Percentiles rank a stretch among this genome's conserved stretches.
phyloP scores from a whole-genome alignment of 192 early-diverging fungal genomes.

The Thamnidium elegans region DNA sequence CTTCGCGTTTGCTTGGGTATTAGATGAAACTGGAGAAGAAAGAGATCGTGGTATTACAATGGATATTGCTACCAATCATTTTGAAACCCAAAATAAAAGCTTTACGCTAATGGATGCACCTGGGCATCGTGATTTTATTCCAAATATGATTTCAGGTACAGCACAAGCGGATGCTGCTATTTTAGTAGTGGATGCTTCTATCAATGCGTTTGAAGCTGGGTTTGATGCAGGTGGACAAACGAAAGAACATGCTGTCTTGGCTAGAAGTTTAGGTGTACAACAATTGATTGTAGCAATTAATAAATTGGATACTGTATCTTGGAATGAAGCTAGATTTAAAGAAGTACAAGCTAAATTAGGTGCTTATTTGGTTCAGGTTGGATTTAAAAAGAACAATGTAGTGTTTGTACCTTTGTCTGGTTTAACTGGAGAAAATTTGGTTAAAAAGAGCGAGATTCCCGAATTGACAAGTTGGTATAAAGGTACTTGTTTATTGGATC shows the following conservation, averaged over 20 bases:
- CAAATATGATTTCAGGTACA: constrained; percentile 98
- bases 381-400: constrained; percentile 74
- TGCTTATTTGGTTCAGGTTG: constrained; percentile 72
- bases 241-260: constrained; percentile 89
- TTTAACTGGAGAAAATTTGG: constrained; percentile 85
- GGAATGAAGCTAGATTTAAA: constrained; percentile 76
- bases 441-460: constrained; percentile 39
- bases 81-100: constrained; percentile 71
- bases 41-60: constrained; percentile 90
- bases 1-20: constrained; percentile 96
- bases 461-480: constrained; percentile 70
- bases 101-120: constrained; percentile 96
- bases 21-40: constrained; percentile 97
- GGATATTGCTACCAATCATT: constrained; percentile 89
- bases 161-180: constrained; percentile 92
- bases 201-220: constrained; percentile 93
- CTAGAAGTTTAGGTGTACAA: constrained; percentile 88
- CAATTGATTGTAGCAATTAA: constrained; percentile 94
- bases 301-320: constrained; percentile 88
- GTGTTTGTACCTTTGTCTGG: constrained; percentile 91
- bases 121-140: constrained; percentile 97
- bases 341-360: constrained; percentile 70
- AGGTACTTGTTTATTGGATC: constrained; percentile 75
- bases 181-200: constrained; percentile 85
- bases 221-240: constrained; percentile 95